Evolutionary conservation across 202 grass and related monocot genomes (phyloP).

Genomic region (Zoysia matrella): DNA sequence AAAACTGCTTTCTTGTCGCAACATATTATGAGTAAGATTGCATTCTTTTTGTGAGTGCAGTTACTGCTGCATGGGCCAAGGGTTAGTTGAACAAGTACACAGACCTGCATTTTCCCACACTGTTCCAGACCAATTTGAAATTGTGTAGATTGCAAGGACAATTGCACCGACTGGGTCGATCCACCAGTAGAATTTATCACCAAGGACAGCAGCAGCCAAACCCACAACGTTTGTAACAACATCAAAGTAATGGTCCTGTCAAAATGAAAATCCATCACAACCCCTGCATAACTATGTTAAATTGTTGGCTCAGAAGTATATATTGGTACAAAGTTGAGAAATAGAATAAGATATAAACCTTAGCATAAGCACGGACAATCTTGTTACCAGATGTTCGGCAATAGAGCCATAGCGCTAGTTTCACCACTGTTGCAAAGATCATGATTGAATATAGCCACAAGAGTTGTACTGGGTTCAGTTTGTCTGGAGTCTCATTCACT

Average conservation of each 20-base stretch:
- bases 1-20: not conserved
- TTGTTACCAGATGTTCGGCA: conserved; percentile 92
- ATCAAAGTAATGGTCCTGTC: conserved; percentile 96
- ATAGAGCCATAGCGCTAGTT: conserved; percentile 89
- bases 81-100: conserved; percentile 24
- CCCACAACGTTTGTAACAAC: conserved; percentile 92
- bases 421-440: conserved; percentile 88
- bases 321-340: conserved; percentile 3
- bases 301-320: conserved; percentile 25
- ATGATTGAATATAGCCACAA: no score
- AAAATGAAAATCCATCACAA: conserved; percentile 8
- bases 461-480: no score
- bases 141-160: no score
- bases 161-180: no score
- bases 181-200: no score
- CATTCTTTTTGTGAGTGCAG: not conserved
- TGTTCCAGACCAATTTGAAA: no score
- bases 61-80: conserved; percentile 4
- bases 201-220: conserved; percentile 88
- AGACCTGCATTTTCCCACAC: conserved; percentile 98
- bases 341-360: conserved; percentile 53
- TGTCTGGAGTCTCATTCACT: no score
- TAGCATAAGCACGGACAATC: conserved; percentile 92
- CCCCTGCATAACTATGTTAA: conserved; percentile 23
- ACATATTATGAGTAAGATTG: not conserved